These are phyloP conservation scores for Diaporthe sp. DNA, from an alignment of 2,329 filamentous ascomycete species.

Conservation along the genomic window DNA sequence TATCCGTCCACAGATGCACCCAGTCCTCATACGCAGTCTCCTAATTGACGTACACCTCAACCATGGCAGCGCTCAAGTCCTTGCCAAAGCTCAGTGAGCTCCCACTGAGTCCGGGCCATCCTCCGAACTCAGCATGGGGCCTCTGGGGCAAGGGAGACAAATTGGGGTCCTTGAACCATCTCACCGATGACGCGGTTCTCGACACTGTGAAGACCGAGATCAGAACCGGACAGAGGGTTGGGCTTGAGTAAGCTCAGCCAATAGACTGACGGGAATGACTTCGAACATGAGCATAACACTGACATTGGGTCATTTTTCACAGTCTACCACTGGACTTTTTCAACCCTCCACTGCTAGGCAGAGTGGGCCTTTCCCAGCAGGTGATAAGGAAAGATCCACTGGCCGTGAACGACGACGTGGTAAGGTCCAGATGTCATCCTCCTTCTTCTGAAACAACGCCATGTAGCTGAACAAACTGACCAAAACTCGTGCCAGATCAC, in stretches of 20 bases:
- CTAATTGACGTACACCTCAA: neutral
- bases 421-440: neutral
- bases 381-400: constrained; percentile 4
- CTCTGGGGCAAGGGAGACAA: constrained; percentile 8
- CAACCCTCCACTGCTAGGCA: neutral
- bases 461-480: neutral
- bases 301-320: neutral
- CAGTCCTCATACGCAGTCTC: too few relatives aligned
- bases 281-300: neutral
- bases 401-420: constrained; percentile 13
- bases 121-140: constrained; percentile 7
- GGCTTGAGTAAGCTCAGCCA: neutral
- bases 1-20: neutral
- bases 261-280: neutral
- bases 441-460: neutral
- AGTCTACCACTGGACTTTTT: constrained; percentile 8
- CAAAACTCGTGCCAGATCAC: neutral
- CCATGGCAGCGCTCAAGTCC: neutral
- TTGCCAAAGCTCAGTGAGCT: constrained; percentile 7
- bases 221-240: neutral
- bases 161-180: constrained; percentile 2
- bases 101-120: neutral
- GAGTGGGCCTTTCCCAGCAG: neutral
- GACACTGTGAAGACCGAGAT: neutral
- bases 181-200: neutral